Evolutionary conservation across 1,284 basidiomycete species (phyloP), one percentile per base, ranked within the genome.

Genomic region (Trichosporon sp.): DNA sequence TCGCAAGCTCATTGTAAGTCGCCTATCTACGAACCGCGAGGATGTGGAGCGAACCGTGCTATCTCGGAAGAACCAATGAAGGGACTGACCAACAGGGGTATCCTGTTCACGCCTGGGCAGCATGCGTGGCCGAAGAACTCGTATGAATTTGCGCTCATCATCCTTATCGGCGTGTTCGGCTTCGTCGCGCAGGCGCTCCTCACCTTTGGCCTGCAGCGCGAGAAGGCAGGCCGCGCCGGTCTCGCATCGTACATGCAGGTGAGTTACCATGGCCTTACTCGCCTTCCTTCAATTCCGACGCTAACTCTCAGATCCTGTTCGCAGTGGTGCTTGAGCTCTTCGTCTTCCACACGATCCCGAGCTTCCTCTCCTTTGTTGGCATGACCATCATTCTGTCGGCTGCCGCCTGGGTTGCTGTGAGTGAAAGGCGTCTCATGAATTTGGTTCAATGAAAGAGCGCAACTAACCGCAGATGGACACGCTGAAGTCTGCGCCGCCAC

Each of bases 131-230:
- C 66, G 6, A 36, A 60, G 19, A 54, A 59, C 58, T 11, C 37
- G 5, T 59, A 60, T 25, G 66, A 64, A 29, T 68, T 65, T 70
- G 31, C 63, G 68, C 52, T 64, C 57, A 76, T 80, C 69, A 16
- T 85, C 74, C 13, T 81, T 71, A 66, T 76, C 71, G 69, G 83
- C 78, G 60, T 88, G 2, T 85, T 86, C 64, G 87, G 87, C 2
- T 87, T 89, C 69, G 68, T 81, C 16, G 86, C 83, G 0, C 87
- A 88, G 76, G 84, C 85, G 2, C 63, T 79, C 8, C 70, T 81
- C 8, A 80, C 80, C 3, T 61, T 78, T 37, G 80, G 79, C 8
- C 67, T 81, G 1, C 78, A 80, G 56, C 74, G 78, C 4, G 80
- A 81, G 62, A 79, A 79, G 63, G 80, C 80, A 3, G 80, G 79